Percentiles rank a stretch among this genome's conserved stretches.
Conservation (phyloP, 2,329 filamentous ascomycete genomes). For the Lasiodiplodia hormozganensis region DNA sequence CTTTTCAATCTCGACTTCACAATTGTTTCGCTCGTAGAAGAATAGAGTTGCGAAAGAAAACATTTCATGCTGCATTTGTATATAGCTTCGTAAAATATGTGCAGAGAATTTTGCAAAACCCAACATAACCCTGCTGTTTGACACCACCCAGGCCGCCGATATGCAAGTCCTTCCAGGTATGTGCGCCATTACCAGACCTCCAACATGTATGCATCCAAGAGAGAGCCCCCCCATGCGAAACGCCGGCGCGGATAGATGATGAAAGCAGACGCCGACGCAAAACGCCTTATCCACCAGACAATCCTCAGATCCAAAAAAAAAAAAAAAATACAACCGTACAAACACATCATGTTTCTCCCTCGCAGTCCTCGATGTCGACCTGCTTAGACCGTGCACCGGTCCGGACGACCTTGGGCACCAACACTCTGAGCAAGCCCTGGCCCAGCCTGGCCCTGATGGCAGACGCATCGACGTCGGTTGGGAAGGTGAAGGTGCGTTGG, state of each 20-base stretch:
- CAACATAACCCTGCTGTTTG: neutral
- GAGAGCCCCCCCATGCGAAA: neutral
- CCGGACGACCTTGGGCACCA: conserved; percentile 30
- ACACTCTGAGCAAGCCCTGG: conserved; percentile 28
- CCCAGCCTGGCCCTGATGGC: conserved; percentile 28
- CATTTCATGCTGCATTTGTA: neutral
- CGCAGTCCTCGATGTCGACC: conserved; percentile 27
- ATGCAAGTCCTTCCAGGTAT: conserved; percentile 11
- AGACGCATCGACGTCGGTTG: conserved; percentile 29
- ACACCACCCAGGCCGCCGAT: neutral
- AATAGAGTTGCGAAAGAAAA: neutral
- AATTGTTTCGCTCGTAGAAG: neutral
- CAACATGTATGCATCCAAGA: neutral
- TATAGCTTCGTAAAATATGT: conserved; percentile 14
- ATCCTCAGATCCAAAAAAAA: neutral
- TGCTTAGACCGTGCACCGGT: neutral
- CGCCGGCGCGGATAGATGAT: neutral
- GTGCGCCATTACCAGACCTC: conserved; percentile 6
- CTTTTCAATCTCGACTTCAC: neutral
- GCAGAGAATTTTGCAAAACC: neutral
- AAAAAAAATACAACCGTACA: neutral
- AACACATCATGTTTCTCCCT: neutral
- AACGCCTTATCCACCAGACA: neutral
- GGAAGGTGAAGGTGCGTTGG: conserved; percentile 31
- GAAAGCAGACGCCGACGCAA: neutral